Base-by-base conservation (phyloP, 139 green algal species). In the Chlorella sp. region DNA sequence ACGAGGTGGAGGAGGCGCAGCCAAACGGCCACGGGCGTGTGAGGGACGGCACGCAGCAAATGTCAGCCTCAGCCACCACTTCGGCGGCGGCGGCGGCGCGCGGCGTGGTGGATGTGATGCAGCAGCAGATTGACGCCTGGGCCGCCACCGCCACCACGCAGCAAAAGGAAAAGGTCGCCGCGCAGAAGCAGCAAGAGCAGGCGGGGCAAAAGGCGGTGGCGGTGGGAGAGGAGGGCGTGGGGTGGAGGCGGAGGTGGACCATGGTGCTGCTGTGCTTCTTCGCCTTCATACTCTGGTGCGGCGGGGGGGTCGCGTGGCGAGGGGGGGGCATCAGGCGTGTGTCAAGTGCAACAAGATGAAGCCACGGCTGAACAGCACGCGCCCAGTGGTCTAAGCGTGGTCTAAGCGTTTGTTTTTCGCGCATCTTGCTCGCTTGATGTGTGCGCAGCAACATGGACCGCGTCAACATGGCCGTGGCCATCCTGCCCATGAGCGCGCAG, bases 391-490 rank as follows among this genome's bases (percentile, higher is more conserved):
- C 59, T 5, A 5, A 36, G 6, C 10, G 5, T 35, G 31, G 29
- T 10, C 36, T n/a, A 3, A 49, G 62, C 4, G 31, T 24, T 35
- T 68, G 4, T 24, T 31, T 3, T 36, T 35, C 29, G 27, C 23
- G 10, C 62, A n/a, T 36, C 31, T 35, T 30, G 23, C 23, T 10
- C 27, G 59, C 59, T 10, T 10, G n/a, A n/a, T 68, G 17, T 23
- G 29, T n/a, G 5, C 29, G 64, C 66, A 71, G 66, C 69, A 85
- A 85, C 72, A 79, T 89, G 67, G 94, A 97, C 79, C 83, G 91
- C 5, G 93, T 97, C 42, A 99, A 99, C 87, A 99, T 99, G 95
- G 89, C 77, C 70, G 92, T 99, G 10, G 93, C 95, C 10, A 93
- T 99, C 60, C 80, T 99, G 77, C 95, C 95, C 49, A 99, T 99